Base-by-base conservation (phyloP, 2,329 filamentous ascomycete species). In the Colletotrichum sp. region DNA sequence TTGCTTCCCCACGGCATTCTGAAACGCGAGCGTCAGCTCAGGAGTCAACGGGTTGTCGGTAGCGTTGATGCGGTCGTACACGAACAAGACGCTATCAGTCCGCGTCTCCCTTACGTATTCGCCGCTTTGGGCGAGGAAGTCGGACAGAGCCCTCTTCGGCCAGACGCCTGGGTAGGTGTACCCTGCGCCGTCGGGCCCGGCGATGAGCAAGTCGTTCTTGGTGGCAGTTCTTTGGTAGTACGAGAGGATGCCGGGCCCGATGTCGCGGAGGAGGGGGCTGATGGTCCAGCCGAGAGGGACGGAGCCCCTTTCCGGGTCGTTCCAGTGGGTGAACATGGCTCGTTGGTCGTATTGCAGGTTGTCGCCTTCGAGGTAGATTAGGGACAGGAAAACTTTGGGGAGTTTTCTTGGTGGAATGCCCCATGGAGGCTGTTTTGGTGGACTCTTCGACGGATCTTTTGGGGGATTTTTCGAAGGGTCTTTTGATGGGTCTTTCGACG, bases 261-360 rank as follows among this genome's bases (percentile, higher is more conserved):
- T 67, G 36, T 72, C 69, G 12, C 61, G 69, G 4, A 72, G 69
- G 16, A 72, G 26, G 9, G 60, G 69, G 61, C 69, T 72, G 21
- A 67, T 72, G 6, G 69, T 72, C 69, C 69, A 72, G 30, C 69
- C 69, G 18, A 72, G 43, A 7, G 69, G 69, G 28, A 72, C 61
- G 18, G 61, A 66, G 6, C 69, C 69, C 30, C 69, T 66, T 18
- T 63, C 48, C 4, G 69, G 24, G 24, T 72, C 69, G 18, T 58
- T 72, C 69, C 69, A 72, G 43, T 72, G 69, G 8, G 24, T n/a
- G n/a, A 72, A 66, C 69, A 72, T 72, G 48, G n/a, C 26, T 3
- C 69, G 61, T 30, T 72, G 69, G 32, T 66, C 26, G 30, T 72
- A 72, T 21, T 72, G 69, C 5, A 72, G 30, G 61, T 72, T 72